phyloP scores from a whole-genome alignment of 352 stramenopile genomes.

The Phytophthora ohioensis region DNA sequence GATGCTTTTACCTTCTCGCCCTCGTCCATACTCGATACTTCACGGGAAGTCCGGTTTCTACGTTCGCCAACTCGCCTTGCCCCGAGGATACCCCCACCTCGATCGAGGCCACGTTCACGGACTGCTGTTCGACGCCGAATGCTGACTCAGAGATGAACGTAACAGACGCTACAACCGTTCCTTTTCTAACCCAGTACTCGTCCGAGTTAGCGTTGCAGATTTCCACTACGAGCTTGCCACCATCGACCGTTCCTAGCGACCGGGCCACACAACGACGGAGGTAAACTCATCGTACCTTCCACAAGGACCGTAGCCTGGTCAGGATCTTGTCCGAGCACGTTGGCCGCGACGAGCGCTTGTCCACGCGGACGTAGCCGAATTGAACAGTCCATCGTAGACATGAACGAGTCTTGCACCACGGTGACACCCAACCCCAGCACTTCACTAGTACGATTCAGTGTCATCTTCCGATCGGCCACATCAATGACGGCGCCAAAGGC shows the following conservation, averaged over 20 bases:
- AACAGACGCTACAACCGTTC: background rate
- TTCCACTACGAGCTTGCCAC: constrained; percentile 1
- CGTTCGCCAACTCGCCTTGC: too few relatives aligned
- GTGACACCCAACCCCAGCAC: constrained; percentile 4
- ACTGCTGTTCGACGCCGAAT: background rate
- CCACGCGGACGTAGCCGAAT: background rate
- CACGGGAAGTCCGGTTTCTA: too few relatives aligned
- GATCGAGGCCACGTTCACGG: background rate
- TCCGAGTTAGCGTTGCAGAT: constrained; percentile 15
- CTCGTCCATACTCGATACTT: background rate
- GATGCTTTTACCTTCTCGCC: background rate
- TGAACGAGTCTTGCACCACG: constrained; percentile 1
- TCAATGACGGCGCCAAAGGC: constrained; percentile 16
- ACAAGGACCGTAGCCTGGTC: background rate
- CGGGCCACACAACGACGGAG: background rate
- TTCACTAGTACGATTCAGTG: background rate
- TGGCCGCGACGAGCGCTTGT: background rate
- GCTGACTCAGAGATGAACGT: constrained; percentile 4
- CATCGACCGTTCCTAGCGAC: background rate
- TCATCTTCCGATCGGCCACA: constrained; percentile 5
- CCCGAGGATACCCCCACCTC: too few relatives aligned
- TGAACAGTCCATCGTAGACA: background rate
- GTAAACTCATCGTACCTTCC: background rate
- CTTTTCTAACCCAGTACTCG: constrained; percentile 4
- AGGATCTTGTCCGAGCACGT: background rate